Conservation (phyloP, 148 eudicot genomes). For the Suaeda aralocaspica region DNA sequence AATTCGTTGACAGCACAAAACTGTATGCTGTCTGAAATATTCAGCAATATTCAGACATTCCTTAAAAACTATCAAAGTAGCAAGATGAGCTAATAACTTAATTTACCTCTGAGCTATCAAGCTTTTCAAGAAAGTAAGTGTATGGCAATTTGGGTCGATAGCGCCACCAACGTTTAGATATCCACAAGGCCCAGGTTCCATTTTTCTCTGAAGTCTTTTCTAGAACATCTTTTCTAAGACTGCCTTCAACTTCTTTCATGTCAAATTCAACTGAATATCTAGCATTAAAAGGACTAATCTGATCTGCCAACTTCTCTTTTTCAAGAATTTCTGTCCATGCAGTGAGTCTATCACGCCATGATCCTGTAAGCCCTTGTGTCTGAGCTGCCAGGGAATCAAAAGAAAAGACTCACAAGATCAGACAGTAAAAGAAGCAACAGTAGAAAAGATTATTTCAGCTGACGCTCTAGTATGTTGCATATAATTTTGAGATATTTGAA, state of each 20-base stretch:
- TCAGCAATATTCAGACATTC: neutral
- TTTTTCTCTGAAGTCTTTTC: conserved; percentile 52
- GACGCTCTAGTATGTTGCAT: neutral
- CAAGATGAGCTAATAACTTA: conserved; percentile 9
- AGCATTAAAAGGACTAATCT: conserved; percentile 54
- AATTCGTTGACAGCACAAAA: too few species aligned
- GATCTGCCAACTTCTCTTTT: conserved; percentile 70
- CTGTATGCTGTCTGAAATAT: neutral
- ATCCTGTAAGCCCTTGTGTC: conserved; percentile 40
- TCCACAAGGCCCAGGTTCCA: conserved; percentile 81
- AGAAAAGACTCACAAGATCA: neutral
- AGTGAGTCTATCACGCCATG: conserved; percentile 90
- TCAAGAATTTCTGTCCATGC: conserved; percentile 68
- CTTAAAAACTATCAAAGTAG: neutral
- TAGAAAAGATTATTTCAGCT: neutral
- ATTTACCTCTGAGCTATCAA: conserved; percentile 78
- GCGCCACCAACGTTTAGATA: conserved; percentile 98
- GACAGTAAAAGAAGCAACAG: neutral
- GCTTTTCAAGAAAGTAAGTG: conserved; percentile 87
- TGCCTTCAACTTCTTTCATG: conserved; percentile 90
- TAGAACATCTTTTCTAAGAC: conserved; percentile 78
- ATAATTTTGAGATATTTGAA: neutral
- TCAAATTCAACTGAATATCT: conserved; percentile 83
- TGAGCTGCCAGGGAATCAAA: conserved; percentile 37
- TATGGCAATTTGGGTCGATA: conserved; percentile 96